A percentile compares a stretch with the other conserved stretches of the same genome.
These are phyloP conservation scores for Phaffia australis DNA, from an alignment of 768 basidiomycete genomes.

Conservation along the genomic window DNA sequence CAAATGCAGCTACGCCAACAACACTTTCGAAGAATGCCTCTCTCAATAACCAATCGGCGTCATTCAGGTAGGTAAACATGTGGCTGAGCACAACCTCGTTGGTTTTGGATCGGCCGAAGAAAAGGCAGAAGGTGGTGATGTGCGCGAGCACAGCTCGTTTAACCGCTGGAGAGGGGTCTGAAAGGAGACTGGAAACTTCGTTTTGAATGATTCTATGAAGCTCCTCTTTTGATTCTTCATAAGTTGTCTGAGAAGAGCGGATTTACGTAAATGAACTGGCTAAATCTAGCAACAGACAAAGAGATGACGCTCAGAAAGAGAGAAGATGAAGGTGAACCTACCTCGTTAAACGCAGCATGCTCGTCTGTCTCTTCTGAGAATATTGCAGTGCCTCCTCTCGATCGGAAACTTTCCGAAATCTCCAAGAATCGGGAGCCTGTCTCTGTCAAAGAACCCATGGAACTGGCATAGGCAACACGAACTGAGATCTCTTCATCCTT, in stretches of 20 bases:
- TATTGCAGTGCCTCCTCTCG: neutral
- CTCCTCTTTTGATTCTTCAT: slow-evolving; percentile 19
- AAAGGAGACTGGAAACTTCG: slow-evolving; percentile 12
- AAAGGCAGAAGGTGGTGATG: slow-evolving; percentile 80
- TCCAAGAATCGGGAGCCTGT: slow-evolving; percentile 80
- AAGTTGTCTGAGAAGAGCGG: slow-evolving; percentile 7
- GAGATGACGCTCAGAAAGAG: neutral
- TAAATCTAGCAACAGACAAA: neutral
- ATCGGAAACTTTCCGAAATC: slow-evolving; percentile 45
- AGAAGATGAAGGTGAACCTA: neutral
- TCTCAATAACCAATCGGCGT: slow-evolving; percentile 82
- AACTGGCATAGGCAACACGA: slow-evolving; percentile 68
- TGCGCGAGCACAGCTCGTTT: slow-evolving; percentile 81
- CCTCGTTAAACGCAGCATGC: no score
- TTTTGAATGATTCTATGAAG: slow-evolving; percentile 19
- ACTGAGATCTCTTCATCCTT: slow-evolving; percentile 77
- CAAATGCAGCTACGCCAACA: slow-evolving; percentile 87
- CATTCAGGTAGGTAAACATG: slow-evolving; percentile 64
- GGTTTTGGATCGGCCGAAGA: slow-evolving; percentile 82
- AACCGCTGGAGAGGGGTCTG: slow-evolving; percentile 55
- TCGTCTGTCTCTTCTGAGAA: slow-evolving; percentile 3
- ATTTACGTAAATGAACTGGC: neutral
- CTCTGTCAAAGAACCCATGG: slow-evolving; percentile 72
- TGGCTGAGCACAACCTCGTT: slow-evolving; percentile 78
- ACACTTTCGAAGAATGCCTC: slow-evolving; percentile 91